Conservation (phyloP, 495 filamentous ascomycete species). For the Aspergillus carlsbadensis region DNA sequence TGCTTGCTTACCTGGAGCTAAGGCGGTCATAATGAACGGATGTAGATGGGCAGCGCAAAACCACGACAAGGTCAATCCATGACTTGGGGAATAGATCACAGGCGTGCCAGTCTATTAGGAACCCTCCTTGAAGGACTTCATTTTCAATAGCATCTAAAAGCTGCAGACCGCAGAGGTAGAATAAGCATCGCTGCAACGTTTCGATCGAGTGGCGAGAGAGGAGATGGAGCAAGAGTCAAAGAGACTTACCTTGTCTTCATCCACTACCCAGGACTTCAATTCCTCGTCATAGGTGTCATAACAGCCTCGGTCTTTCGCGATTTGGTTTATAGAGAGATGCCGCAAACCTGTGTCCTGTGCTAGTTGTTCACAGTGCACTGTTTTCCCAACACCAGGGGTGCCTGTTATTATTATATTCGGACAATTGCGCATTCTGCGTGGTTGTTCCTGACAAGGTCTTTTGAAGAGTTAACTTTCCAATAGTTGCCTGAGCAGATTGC, state of each 20-base stretch:
- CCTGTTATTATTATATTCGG: constrained; percentile 96
- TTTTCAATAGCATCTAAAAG: constrained; percentile 88
- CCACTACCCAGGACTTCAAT: constrained; percentile 85
- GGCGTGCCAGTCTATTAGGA: constrained; percentile 96
- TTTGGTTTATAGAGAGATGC: constrained; percentile 84
- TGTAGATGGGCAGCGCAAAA: constrained; percentile 75
- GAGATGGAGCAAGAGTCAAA: not conserved
- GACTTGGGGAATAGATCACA: constrained; percentile 93
- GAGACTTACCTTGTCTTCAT: constrained; percentile 83
- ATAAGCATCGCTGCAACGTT: not conserved
- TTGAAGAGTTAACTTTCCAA: not conserved
- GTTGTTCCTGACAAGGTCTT: not conserved
- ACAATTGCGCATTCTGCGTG: constrained; percentile 48
- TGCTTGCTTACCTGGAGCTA: constrained; percentile 53
- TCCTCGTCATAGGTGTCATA: constrained; percentile 85
- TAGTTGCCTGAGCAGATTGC: not conserved
- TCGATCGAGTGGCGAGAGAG: constrained; percentile 4
- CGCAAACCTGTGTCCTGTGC: constrained; percentile 71
- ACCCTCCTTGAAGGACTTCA: constrained; percentile 74
- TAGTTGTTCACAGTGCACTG: constrained; percentile 78
- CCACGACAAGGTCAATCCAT: constrained; percentile 95
- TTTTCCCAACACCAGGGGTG: constrained; percentile 94
- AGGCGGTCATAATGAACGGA: constrained; percentile 80
- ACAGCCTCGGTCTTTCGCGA: constrained; percentile 82
- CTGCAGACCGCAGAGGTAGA: constrained; percentile 38